Conservation (phyloP, 192 early-diverging fungal species). For the Chytriomyces confervae region DNA sequence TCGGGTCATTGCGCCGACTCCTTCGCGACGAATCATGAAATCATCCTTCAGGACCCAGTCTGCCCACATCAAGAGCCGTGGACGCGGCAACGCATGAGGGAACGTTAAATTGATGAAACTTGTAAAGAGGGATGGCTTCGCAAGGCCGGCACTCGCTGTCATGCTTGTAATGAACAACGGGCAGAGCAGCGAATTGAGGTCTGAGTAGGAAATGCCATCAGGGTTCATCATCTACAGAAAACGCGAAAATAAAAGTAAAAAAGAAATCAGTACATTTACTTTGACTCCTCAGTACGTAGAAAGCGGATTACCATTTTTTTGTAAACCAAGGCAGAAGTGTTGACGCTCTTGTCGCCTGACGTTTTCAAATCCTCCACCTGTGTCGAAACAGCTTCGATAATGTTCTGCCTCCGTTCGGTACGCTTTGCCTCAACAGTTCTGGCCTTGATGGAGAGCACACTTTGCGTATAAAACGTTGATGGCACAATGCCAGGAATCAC, state of each 20-base stretch:
- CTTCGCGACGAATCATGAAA: constrained; percentile 27
- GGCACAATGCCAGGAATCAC: constrained; percentile 20
- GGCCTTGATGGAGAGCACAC: constrained; percentile 14
- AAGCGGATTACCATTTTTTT: constrained; percentile 8
- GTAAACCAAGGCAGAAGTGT: not conserved
- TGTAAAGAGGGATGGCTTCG: constrained; percentile 4
- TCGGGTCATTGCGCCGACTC: constrained; percentile 5
- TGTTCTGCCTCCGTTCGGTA: not conserved
- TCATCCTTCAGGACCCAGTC: constrained; percentile 40
- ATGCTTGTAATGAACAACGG: constrained; percentile 16
- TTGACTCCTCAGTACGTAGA: no score
- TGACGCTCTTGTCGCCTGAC: not conserved
- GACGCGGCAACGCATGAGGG: constrained; percentile 20
- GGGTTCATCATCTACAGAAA: constrained; percentile 14
- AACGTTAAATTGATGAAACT: constrained; percentile 25
- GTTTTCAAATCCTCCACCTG: not conserved
- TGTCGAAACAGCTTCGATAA: not conserved
- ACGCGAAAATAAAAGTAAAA: not conserved
- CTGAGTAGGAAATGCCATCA: constrained; percentile 2
- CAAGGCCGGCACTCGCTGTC: constrained; percentile 8
- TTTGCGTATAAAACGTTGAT: constrained; percentile 8
- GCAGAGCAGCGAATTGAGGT: constrained; percentile 18
- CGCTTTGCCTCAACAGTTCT: constrained; percentile 7
- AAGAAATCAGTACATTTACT: not conserved
- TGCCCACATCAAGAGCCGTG: constrained; percentile 32